phyloP scores from a whole-genome alignment of 1,139 yeast species.

The Pichia sp. region DNA sequence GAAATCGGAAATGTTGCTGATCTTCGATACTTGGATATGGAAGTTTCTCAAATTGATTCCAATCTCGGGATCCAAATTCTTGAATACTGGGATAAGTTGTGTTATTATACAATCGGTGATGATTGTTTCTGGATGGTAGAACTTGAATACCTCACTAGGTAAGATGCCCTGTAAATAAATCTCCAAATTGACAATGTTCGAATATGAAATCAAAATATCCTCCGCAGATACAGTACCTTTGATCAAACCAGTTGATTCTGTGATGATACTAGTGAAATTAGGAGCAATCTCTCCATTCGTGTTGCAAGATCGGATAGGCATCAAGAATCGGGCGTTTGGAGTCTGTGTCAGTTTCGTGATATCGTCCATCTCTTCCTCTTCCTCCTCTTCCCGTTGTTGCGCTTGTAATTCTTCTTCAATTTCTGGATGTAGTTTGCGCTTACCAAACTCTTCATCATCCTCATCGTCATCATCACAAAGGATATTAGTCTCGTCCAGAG shows the following conservation, averaged over 20 bases:
- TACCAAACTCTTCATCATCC: slow-evolving; percentile 9
- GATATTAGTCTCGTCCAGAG: slow-evolving; percentile 16
- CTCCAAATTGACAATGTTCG: slow-evolving; percentile 33
- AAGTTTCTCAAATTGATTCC: slow-evolving; percentile 76
- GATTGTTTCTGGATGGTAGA: slow-evolving; percentile 31
- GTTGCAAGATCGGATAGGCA: slow-evolving; percentile 49
- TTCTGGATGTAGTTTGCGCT: too few relatives aligned
- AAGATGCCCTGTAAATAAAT: slow-evolving; percentile 28
- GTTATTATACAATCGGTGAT: slow-evolving; percentile 44
- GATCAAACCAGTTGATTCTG: slow-evolving; percentile 46
- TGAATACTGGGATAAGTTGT: slow-evolving; percentile 51
- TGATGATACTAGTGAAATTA: slow-evolving; percentile 37
- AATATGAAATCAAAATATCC: slow-evolving; percentile 55
- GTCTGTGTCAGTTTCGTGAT: slow-evolving; percentile 10
- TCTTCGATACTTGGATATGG: slow-evolving; percentile 71
- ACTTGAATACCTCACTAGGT: slow-evolving; percentile 16
- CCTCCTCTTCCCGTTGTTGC: slow-evolving; percentile 1
- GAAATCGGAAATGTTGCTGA: slow-evolving; percentile 67
- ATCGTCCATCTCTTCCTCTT: slow-evolving; percentile 8
- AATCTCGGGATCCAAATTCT: slow-evolving; percentile 58
- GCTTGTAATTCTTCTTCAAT: background rate
- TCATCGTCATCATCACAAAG: slow-evolving; percentile 3
- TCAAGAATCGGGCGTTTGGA: slow-evolving; percentile 32
- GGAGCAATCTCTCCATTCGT: slow-evolving; percentile 26
- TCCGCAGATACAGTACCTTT: slow-evolving; percentile 61